Evolutionary conservation across 176 grass and related monocot genomes (phyloP), one percentile per base, ranked within the genome.

Genomic region (Oryza nivara): DNA sequence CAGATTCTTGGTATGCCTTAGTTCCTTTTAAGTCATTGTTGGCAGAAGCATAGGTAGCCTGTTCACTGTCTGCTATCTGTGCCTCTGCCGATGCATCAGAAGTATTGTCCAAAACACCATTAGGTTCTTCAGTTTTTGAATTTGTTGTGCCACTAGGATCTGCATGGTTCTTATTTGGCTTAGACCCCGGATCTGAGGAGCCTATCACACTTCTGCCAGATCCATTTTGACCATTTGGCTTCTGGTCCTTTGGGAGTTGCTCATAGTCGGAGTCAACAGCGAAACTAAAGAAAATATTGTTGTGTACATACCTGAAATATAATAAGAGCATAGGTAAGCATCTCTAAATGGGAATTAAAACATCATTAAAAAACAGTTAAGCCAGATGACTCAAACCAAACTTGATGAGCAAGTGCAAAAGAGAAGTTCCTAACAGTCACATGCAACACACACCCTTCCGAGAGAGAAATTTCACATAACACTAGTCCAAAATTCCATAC

Each of bases 201-300:
- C 40, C 72, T 46, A 69, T 80, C 36, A 11, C 63, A 35, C 69
- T 82, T 70, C 41, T 84, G 25, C 51, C 30, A 70, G 83, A 49
- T 22, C 54, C 82, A 73, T 89, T 82, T 85, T 76, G 83, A 76
- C 74, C 38, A 60, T 90, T 81, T 51, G 68, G 51, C 51, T 89
- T 90, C 48, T 89, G 77, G 65, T 84, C 92, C 81, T 99, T 96
- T 11, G 89, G 84, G 70, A 94, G 80, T 34, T 94, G 84, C 75
- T 90, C 91, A 67, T 94, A 92, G 90, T 96, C 93, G 0, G 93
- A 92, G 72, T 99, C 93, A 13, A 96, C 89, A 70, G 93, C 96
- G 82, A 99, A 99, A 83, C 96, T 99, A 80, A 99, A 99, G 96
- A 99, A 99, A 44, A 99, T 96, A 56, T 92, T 99, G 83, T 99